Evolutionary conservation across 2,329 filamentous ascomycete species (phyloP).

Genomic region (Beauveria rudraprayagi): DNA sequence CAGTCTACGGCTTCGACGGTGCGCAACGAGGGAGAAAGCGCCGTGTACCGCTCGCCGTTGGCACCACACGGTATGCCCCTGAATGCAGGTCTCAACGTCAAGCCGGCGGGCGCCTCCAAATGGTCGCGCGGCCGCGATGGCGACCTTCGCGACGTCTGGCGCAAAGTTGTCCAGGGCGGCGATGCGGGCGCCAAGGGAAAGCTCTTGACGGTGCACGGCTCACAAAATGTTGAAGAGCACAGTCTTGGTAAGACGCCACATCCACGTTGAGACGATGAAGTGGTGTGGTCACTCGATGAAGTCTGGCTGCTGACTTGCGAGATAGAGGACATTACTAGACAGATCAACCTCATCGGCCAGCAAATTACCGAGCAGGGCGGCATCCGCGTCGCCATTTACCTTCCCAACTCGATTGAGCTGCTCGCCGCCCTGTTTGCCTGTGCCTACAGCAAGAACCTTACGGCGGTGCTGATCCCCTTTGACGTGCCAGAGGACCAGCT

Average conservation of each 20-base stretch:
- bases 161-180: slow-evolving; percentile 55
- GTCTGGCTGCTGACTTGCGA: neutral
- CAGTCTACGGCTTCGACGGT: slow-evolving; percentile 74
- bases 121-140: slow-evolving; percentile 80
- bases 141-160: slow-evolving; percentile 88
- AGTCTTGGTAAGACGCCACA: slow-evolving; percentile 40
- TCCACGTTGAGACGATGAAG: neutral
- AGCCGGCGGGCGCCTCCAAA: slow-evolving; percentile 68
- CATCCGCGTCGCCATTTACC: slow-evolving; percentile 76
- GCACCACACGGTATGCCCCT: slow-evolving; percentile 79
- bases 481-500: slow-evolving; percentile 63
- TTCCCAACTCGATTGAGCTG: slow-evolving; percentile 89
- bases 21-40: slow-evolving; percentile 75
- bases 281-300: neutral
- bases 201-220: slow-evolving; percentile 72
- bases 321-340: slow-evolving; percentile 64
- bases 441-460: slow-evolving; percentile 74
- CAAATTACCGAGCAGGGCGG: slow-evolving; percentile 64
- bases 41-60: slow-evolving; percentile 75
- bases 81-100: slow-evolving; percentile 70
- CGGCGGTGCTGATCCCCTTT: slow-evolving; percentile 77
- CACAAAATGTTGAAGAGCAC: slow-evolving; percentile 66
- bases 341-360: slow-evolving; percentile 81
- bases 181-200: slow-evolving; percentile 61
- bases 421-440: slow-evolving; percentile 77